These are phyloP conservation scores for Penicillium macrosclerotiorum DNA, from an alignment of 495 filamentous ascomycete species.

Conservation along the genomic window DNA sequence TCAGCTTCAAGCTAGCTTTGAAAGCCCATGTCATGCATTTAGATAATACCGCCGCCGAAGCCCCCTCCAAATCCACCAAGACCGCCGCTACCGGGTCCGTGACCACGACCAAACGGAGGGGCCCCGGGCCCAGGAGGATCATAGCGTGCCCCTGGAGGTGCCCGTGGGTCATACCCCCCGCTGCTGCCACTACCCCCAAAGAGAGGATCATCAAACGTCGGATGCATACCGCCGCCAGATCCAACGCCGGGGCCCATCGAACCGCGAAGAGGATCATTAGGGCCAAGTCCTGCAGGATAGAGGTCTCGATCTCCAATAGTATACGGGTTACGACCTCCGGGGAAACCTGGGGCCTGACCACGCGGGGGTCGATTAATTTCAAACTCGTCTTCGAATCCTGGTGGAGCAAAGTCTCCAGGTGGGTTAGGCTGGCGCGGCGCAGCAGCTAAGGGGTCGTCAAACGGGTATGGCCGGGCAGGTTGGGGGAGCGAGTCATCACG, in stretches of 20 bases:
- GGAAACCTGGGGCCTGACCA: constrained; percentile 40
- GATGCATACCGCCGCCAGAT: constrained; percentile 82
- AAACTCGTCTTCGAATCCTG: constrained; percentile 92
- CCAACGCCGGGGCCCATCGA: constrained; percentile 56
- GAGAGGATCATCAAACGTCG: constrained; percentile 89
- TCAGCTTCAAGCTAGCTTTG: too few species aligned
- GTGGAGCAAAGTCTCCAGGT: constrained; percentile 75
- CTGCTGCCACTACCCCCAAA: constrained; percentile 63
- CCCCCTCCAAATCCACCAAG: constrained; percentile 54
- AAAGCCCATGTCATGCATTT: too few species aligned
- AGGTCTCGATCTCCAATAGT: constrained; percentile 81
- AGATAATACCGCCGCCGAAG: constrained; percentile 70
- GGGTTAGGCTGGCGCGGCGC: constrained; percentile 65
- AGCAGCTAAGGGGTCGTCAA: constrained; percentile 64
- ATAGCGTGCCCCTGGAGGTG: constrained; percentile 61
- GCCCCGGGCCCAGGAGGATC: constrained; percentile 81
- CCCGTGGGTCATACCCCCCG: constrained; percentile 42
- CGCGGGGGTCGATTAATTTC: constrained; percentile 71
- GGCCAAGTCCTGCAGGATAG: constrained; percentile 83
- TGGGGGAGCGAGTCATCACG: constrained; percentile 51
- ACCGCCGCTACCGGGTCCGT: constrained; percentile 37
- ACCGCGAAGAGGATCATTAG: constrained; percentile 74
- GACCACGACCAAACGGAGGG: constrained; percentile 46
- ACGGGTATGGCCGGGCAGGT: constrained; percentile 64
- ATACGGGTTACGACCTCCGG: constrained; percentile 53